These are phyloP conservation scores for Zygotorulaspora danielsina DNA, from an alignment of 805 yeast genomes.

Conservation along the genomic window DNA sequence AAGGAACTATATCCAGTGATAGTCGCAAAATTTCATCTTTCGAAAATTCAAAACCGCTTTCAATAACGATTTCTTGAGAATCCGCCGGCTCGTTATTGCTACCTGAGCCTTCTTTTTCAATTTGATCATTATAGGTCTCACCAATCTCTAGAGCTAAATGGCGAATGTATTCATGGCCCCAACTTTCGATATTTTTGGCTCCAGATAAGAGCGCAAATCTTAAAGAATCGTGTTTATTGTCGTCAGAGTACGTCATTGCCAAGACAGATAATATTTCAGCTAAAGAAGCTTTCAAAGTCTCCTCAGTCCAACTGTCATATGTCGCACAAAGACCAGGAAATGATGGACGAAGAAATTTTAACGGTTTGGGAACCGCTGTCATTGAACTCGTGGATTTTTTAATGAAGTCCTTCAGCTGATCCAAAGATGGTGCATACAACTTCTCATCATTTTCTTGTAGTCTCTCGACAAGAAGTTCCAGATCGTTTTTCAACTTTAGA, in stretches of 20 bases:
- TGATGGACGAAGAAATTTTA: constrained; percentile 88
- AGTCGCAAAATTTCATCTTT: constrained; percentile 52
- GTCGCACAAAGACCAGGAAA: constrained; percentile 63
- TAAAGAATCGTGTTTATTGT: constrained; percentile 72
- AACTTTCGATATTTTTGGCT: constrained; percentile 60
- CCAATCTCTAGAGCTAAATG: constrained; percentile 95
- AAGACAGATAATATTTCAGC: constrained; percentile 90
- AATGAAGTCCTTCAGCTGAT: constrained; percentile 68
- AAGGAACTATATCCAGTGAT: constrained; percentile 77
- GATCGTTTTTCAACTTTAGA: constrained; percentile 75
- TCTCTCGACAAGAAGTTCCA: constrained; percentile 82
- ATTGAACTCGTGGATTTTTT: constrained; percentile 93
- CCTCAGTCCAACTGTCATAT: constrained; percentile 62
- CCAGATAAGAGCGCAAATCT: constrained; percentile 68
- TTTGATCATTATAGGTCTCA: constrained; percentile 63
- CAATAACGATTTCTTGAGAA: constrained; percentile 15
- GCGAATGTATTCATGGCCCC: constrained; percentile 99
- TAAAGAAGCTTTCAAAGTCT: constrained; percentile 48
- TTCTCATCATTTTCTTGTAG: constrained; percentile 49
- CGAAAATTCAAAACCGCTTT: constrained; percentile 26
- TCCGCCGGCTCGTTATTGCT: constrained; percentile 9
- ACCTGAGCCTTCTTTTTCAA: constrained; percentile 37
- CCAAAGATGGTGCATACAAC: constrained; percentile 57
- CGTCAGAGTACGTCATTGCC: constrained; percentile 90
- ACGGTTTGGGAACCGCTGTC: constrained; percentile 99